Evolutionary conservation across 257 asterid genomes (phyloP), one percentile per base, ranked within the genome.

Genomic region (Parsonsia alboflavescens): DNA sequence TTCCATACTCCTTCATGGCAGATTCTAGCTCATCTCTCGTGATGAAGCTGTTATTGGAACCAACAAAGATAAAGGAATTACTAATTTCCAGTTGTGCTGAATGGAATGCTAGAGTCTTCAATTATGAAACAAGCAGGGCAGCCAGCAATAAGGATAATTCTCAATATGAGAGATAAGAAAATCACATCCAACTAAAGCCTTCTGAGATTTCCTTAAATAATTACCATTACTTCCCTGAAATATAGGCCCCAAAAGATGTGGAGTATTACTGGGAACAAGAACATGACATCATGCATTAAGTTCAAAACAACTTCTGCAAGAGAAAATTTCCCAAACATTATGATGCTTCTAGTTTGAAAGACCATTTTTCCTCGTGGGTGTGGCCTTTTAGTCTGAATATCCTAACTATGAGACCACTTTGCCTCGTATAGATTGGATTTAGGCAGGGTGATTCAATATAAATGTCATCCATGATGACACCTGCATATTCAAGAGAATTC

Each of bases 1-100:
- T 87, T 63, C 91, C 95, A 56, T 91, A 91, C 75, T 91, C 96
- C 84, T 76, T 91, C 97, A 91, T 91, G 7, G 97, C 93, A 61
- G 79, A 81, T 81, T 92, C 88, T 77, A 92, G 86, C 78, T 92
- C 97, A 42, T 92, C 97, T 76, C 87, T 84, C 10, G 97, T 90
- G 71, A 92, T 92, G 78, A 86, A 90, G 48, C 96, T 90, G 87
- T 61, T 64, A 69, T n/a, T n/a, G 33, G 53, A 39, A 54, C 57
- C 28, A 73, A 77, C 36, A 70, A 65, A 0, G 22, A 63, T 6
- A 9, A 33, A 33, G 13, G 33, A 58, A 30, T 71, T 72, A n/a
- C 62, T 48, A 72, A 44, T 61, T 12, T 42, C 44, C 11, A 68
- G 42, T 42, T 39, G 46, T 9, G 19, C 15, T 22, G 7, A 19